These are phyloP conservation scores for Leccinum huronense DNA, from an alignment of 1,284 basidiomycete species.

Conservation along the genomic window DNA sequence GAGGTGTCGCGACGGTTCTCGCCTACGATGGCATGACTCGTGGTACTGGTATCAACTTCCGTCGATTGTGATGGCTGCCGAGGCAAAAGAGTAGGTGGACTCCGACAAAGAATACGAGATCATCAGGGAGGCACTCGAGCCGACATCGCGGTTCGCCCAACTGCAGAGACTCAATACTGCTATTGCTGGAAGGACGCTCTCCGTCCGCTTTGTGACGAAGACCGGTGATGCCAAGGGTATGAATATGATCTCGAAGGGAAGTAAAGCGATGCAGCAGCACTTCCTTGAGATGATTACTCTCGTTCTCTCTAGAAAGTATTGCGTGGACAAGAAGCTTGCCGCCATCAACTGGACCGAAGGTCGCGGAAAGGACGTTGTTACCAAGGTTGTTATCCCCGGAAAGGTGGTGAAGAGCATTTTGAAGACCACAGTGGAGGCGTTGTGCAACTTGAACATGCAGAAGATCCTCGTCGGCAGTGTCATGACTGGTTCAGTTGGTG, in stretches of 20 bases:
- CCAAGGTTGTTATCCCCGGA: conserved; percentile 92
- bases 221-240: conserved; percentile 99
- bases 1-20: conserved; percentile 93
- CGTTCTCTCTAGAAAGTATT: conserved; percentile 96
- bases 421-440: conserved; percentile 90
- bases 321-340: conserved; percentile 99
- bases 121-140: conserved; percentile 89
- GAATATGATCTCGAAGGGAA: conserved; percentile 99
- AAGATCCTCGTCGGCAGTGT: conserved; percentile 98
- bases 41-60: conserved; percentile 98
- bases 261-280: conserved; percentile 59
- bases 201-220: conserved; percentile 91
- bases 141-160: conserved; percentile 88
- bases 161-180: conserved; percentile 82
- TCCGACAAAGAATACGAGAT: conserved; percentile 76
- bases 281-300: conserved; percentile 94
- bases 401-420: conserved; percentile 86
- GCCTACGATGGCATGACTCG: conserved; percentile 97
- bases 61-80: conserved; percentile 72
- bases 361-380: conserved; percentile 95
- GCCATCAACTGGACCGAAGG: conserved; percentile 99
- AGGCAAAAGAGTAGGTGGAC: conserved; percentile 89
- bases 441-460: conserved; percentile 94
- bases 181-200: conserved; percentile 89
- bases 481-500: conserved; percentile 96